Conservation (phyloP, 768 basidiomycete species). For the Mycena venus region DNA sequence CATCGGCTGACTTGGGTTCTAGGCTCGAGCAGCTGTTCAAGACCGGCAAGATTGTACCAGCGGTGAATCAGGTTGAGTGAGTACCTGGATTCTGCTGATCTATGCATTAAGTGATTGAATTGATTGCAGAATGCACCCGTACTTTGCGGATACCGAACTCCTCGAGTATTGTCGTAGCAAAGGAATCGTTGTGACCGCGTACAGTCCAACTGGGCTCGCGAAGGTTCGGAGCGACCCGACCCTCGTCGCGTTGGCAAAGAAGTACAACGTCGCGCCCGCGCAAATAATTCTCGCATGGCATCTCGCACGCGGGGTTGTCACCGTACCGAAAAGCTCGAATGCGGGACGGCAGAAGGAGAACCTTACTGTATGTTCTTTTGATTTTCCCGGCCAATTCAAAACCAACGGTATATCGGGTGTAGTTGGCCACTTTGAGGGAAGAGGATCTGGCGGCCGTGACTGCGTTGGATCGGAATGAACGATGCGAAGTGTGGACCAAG, state of each 20-base stretch:
- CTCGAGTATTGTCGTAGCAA: slow-evolving; percentile 61
- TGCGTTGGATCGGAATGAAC: not conserved
- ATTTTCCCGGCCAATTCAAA: too few species aligned
- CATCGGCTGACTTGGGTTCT: not conserved
- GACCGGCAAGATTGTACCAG: slow-evolving; percentile 55
- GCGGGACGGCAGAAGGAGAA: too few species aligned
- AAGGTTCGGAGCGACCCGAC: slow-evolving; percentile 60
- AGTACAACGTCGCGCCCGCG: slow-evolving; percentile 59
- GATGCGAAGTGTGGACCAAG: not conserved
- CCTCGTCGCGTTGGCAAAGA: slow-evolving; percentile 59
- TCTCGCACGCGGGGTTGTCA: too few species aligned
- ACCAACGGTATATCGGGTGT: not conserved
- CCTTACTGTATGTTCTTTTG: too few species aligned
- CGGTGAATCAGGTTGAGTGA: too few species aligned
- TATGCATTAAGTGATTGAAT: not conserved
- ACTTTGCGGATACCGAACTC: too few species aligned
- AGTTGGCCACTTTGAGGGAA: too few species aligned
- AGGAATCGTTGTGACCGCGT: slow-evolving; percentile 64
- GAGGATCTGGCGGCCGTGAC: slow-evolving; percentile 11
- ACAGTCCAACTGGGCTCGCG: slow-evolving; percentile 61
- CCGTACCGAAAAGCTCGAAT: too few species aligned
- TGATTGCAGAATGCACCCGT: slow-evolving; percentile 54
- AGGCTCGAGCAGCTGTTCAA: slow-evolving; percentile 56
- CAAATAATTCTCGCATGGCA: slow-evolving; percentile 66
- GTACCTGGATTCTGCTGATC: slow-evolving; percentile 19